A percentile compares a stretch with the other conserved stretches of the same genome.
These are phyloP conservation scores for Acacia crassicarpa DNA, from an alignment of 306 rosid genomes.

Conservation along the genomic window DNA sequence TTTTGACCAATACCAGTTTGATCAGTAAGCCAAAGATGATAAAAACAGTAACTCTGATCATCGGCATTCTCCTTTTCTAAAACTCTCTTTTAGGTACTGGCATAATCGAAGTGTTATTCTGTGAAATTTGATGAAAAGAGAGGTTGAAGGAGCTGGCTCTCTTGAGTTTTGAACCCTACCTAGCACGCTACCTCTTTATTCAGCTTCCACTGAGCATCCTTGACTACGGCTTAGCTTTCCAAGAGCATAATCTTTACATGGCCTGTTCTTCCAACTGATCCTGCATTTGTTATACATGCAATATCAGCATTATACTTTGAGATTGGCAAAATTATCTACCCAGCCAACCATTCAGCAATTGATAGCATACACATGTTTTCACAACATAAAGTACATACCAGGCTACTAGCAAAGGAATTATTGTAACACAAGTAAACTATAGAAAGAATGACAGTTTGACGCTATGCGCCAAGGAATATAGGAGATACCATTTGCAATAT, in stretches of 20 bases:
- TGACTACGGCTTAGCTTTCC: neutral
- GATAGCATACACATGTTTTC: neutral
- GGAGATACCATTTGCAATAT: neutral
- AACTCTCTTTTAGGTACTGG: constrained; percentile 43
- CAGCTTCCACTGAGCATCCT: constrained; percentile 9
- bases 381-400: neutral
- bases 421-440: neutral
- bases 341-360: neutral
- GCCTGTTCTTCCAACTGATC: constrained; percentile 19
- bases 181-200: constrained; percentile 24
- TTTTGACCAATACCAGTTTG: constrained; percentile 36
- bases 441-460: too few relatives aligned
- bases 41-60: constrained; percentile 98
- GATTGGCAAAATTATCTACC: neutral
- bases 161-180: constrained; percentile 3
- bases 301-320: constrained; percentile 2
- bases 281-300: constrained; percentile 22
- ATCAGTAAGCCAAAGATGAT: constrained; percentile 93
- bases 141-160: neutral
- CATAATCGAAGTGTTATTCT: neutral
- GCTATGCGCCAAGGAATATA: neutral
- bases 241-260: constrained; percentile 9
- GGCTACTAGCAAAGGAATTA: constrained; percentile 2
- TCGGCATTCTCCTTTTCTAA: constrained; percentile 77
- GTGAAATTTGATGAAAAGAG: neutral